phyloP scores from a whole-genome alignment of 169 alveolate species.

The Plasmodium vinckei region DNA sequence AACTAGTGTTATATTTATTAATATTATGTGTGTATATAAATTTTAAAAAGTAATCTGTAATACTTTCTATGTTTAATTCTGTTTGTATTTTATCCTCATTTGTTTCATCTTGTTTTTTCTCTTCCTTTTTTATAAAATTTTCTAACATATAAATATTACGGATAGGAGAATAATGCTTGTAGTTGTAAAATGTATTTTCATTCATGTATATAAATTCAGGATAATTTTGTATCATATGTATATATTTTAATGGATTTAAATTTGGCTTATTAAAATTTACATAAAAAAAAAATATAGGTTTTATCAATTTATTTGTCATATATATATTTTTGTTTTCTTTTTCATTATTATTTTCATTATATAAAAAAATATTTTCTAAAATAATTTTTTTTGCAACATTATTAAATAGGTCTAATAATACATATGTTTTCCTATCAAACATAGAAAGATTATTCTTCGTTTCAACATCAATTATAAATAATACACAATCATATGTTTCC shows the following conservation, averaged over 20 bases:
- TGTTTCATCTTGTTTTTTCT: not conserved
- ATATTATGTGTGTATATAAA: slow-evolving; percentile 31
- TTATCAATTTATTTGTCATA: not conserved
- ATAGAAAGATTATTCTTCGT: slow-evolving; percentile 13
- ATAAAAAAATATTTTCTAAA: slow-evolving; percentile 17
- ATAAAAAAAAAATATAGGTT: slow-evolving; percentile 59
- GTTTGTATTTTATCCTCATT: not conserved
- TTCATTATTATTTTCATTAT: slow-evolving; percentile 10
- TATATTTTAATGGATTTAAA: slow-evolving; percentile 29
- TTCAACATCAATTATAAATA: slow-evolving; percentile 56
- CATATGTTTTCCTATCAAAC: slow-evolving; percentile 37
- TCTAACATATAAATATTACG: slow-evolving; percentile 6
- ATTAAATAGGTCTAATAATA: slow-evolving; percentile 37
- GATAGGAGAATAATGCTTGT: not conserved
- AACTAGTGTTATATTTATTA: not conserved
- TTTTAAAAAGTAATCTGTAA: slow-evolving; percentile 13
- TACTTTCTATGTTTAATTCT: slow-evolving; percentile 11
- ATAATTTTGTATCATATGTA: slow-evolving; percentile 13
- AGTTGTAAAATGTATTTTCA: slow-evolving; percentile 12
- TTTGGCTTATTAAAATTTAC: slow-evolving; percentile 21
- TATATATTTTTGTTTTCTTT: not conserved
- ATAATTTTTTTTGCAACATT: slow-evolving; percentile 17
- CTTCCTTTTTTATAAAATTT: slow-evolving; percentile 17
- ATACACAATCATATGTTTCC: slow-evolving; percentile 36
- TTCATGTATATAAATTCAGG: slow-evolving; percentile 49